Base-by-base conservation (phyloP, 2,329 filamentous ascomycete species). In the Aspergillus candidus region DNA sequence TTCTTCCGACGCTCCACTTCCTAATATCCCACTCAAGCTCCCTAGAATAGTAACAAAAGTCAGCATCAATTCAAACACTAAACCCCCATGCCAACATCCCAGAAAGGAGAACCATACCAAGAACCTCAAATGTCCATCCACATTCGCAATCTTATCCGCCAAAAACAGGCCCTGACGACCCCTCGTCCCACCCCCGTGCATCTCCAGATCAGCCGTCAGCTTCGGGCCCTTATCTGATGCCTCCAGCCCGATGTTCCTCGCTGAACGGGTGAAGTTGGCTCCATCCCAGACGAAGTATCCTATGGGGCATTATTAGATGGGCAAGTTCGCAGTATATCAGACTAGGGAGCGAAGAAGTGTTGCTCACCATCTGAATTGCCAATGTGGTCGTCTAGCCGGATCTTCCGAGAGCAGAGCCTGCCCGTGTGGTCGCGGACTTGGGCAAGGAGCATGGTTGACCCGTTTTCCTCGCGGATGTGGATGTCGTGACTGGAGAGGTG, bases 211-310 rank as follows among this genome's bases (percentile, higher is more conserved):
- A n/a, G 53, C 53, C 11, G 38, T 47, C 22, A 55, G 38, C 35
- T 54, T 50, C 1, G 53, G 53, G 8, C 53, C 53, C 13, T 38
- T 35, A 11, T 43, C 31, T 10, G 47, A 50, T 4, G 47, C 18
- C 13, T 51, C 51, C 0, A 55, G 46, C 10, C 30, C 27, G 30
- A 55, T 43, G 32, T 55, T 46, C 3, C 32, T 13, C 10, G 53
- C 51, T 17, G 35, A 45, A 12, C 31, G 43, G 32, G 51, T 52
- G 47, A 55, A 55, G 18, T 54, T 48, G 13, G 31, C 27, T 3
- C 53, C 51, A 22, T 49, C 53, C 53, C 53, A 55, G 44, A 52
- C 40, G 40, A 55, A 55, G 47, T 49, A 52, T 11, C 53, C 53
- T 55, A 12, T 11, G 5, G 2, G 11, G 38, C 11, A 36, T 29